These are phyloP conservation scores for Graphilbum sp. DNA, from an alignment of 2,329 filamentous ascomycete genomes.

Conservation along the genomic window DNA sequence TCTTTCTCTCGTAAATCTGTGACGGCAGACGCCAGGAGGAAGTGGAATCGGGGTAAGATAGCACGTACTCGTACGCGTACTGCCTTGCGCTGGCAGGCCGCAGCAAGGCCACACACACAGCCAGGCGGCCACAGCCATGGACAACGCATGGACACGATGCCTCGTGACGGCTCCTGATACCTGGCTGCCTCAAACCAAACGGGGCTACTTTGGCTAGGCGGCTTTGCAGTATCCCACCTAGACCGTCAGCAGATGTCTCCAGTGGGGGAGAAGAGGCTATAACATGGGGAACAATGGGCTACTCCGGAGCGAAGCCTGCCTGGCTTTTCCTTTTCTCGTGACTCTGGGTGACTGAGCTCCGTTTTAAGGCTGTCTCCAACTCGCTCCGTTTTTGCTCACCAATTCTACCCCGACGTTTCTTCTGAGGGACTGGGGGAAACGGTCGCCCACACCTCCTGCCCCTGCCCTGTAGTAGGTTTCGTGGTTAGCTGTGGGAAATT, in stretches of 20 bases:
- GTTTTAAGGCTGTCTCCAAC: neutral
- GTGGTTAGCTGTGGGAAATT: conserved; percentile 3
- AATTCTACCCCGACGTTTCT: too few relatives aligned
- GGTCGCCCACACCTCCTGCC: neutral
- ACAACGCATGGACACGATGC: conserved; percentile 1
- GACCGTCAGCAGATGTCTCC: neutral
- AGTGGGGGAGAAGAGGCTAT: neutral
- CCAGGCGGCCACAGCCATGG: neutral
- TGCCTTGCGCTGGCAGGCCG: too few relatives aligned
- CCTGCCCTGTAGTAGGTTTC: neutral
- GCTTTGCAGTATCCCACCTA: neutral
- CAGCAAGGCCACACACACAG: neutral
- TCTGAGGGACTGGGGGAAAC: neutral
- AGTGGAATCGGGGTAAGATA: too few relatives aligned
- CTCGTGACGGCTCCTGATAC: conserved; percentile 8
- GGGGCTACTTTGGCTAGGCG: neutral
- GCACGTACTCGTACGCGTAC: too few relatives aligned
- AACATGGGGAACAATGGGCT: too few relatives aligned
- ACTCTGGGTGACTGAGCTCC: neutral
- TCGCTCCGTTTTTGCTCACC: too few relatives aligned
- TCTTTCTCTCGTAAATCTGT: too few relatives aligned
- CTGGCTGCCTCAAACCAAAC: neutral
- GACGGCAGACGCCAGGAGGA: too few relatives aligned
- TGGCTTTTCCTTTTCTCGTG: neutral
- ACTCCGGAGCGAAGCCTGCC: too few relatives aligned